phyloP scores from a whole-genome alignment of 306 rosid species.

The Myrica gale region DNA sequence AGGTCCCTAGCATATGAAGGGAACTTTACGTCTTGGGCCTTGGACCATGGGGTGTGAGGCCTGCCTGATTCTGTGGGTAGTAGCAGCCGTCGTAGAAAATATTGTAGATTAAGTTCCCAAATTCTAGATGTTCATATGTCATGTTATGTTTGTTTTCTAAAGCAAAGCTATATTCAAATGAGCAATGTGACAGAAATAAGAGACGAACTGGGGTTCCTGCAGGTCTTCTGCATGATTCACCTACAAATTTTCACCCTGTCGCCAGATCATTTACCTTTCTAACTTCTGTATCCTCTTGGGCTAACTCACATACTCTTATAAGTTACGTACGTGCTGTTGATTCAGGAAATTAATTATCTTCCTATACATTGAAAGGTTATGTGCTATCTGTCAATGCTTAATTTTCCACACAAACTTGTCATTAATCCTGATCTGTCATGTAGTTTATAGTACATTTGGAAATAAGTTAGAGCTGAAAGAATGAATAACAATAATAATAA shows the following conservation, averaged over 20 bases:
- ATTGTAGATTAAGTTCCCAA: too few relatives aligned
- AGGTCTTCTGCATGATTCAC: slow-evolving; percentile 4
- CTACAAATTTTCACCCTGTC: neutral
- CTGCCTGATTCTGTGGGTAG: too few relatives aligned
- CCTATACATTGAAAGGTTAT: neutral
- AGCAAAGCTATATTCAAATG: neutral
- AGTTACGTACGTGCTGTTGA: neutral
- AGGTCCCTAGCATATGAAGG: too few relatives aligned
- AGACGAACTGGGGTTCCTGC: neutral
- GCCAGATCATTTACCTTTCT: neutral
- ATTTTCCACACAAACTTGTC: neutral
- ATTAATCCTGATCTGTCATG: neutral
- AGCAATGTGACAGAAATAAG: neutral
- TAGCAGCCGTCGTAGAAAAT: too few relatives aligned
- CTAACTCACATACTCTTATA: neutral
- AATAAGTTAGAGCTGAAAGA: too few relatives aligned
- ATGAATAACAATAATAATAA: too few relatives aligned
- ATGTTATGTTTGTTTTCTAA: too few relatives aligned
- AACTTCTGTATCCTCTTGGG: neutral
- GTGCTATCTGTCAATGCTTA: neutral
- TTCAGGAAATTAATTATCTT: neutral
- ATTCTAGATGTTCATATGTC: too few relatives aligned
- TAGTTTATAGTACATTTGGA: neutral
- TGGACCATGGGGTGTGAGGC: too few relatives aligned
- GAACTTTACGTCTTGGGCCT: too few relatives aligned